Base-by-base conservation (phyloP, 345 rosid genomes). In the Limnanthes douglasii region DNA sequence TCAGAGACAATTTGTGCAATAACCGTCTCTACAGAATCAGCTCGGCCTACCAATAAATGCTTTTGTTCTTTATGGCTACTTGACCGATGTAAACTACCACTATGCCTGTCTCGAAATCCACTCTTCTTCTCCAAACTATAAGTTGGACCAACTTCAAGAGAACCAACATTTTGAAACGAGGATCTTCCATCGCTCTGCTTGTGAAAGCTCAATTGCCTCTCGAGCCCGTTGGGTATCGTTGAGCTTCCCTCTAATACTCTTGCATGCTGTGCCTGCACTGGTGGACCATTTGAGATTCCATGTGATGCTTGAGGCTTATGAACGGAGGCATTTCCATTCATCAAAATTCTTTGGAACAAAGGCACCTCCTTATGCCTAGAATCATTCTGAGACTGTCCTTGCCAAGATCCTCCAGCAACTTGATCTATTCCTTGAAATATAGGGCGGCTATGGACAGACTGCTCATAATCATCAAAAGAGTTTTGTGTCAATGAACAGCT, bases 391-490 rank as follows among this genome's bases (percentile, higher is more conserved):
- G 75, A 54, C 36, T 66, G 67, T 22, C 61, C 77, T 60, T 65
- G 81, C 78, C 86, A 79, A 45, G 32, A 28, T 32, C 39, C 59
- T 32, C 62, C 65, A 40, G 48, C 27, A 28, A 21, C 21, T 36
- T 48, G 50, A 44, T 88, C 93, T 16, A 79, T 53, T 37, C 84
- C 90, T 46, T 74, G 83, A 66, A 90, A 84, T 46, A 84, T 44
- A 34, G 98, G 94, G 8, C 84, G 90, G 61, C 98, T 90, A 45
- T 80, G 88, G 63, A 90, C 98, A 26, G 98, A 84, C 46, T 90
- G 95, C 43, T 90, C 98, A 27, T 24, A 52, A 54, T 72, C 72
- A 41, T 90, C 98, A 69, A 77, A 48, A 11, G 81, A 66, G 50
- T 90, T 80, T 51, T 84, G 85, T 15, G 81, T 84, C 45, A 80